Conservation (phyloP, 352 stramenopile genomes). For the Ophiocytium majus region DNA sequence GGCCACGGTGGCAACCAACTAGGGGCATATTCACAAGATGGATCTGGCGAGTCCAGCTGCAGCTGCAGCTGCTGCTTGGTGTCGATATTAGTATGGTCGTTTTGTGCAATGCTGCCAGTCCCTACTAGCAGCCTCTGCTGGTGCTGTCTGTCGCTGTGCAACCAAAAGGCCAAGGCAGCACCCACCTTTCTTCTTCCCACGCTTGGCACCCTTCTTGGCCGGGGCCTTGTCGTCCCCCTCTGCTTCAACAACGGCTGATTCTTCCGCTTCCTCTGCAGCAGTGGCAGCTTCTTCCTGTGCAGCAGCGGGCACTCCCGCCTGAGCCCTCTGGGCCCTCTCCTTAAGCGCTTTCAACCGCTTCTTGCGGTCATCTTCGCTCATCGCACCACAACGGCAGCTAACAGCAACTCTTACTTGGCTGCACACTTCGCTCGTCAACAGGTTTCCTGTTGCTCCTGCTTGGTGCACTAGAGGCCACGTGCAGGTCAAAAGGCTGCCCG, state of each 20-base stretch:
- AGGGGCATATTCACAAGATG: too few species aligned
- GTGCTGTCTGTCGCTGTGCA: not conserved
- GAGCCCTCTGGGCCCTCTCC: not conserved
- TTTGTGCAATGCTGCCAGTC: not conserved
- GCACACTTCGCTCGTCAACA: too few species aligned
- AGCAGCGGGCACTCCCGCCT: not conserved
- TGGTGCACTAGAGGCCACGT: not conserved
- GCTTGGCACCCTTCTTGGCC: too few species aligned
- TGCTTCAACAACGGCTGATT: not conserved
- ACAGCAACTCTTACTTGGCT: too few species aligned
- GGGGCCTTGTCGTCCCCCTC: too few species aligned
- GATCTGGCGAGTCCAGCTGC: too few species aligned
- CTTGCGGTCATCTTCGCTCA: slow-evolving; percentile 1
- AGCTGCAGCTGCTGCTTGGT: not conserved
- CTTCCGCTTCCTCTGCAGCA: not conserved
- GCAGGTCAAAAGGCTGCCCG: not conserved
- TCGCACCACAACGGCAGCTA: too few species aligned
- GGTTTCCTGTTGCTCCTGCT: not conserved
- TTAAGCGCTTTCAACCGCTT: not conserved
- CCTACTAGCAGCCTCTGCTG: not conserved
- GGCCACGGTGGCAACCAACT: too few species aligned
- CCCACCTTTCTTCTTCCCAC: not conserved
- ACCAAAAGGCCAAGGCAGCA: not conserved
- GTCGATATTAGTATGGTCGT: not conserved
- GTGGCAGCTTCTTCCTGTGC: not conserved